These are phyloP conservation scores for Colletotrichum sp. DNA, from an alignment of 2,329 filamentous ascomycete species.

Conservation along the genomic window DNA sequence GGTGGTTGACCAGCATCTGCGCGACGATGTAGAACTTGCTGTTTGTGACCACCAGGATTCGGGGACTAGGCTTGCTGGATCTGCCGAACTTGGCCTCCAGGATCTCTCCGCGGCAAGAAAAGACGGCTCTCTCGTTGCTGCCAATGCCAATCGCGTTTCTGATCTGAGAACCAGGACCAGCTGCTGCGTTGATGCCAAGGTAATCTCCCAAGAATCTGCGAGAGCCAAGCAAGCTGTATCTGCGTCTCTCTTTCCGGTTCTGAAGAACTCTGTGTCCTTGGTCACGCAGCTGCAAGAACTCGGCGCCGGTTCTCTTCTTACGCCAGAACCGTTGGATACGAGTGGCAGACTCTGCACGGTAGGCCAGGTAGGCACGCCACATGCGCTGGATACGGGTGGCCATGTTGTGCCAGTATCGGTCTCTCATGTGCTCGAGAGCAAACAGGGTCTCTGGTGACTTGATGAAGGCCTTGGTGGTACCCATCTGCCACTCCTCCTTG, in stretches of 20 bases:
- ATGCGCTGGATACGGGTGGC: slow-evolving; percentile 95
- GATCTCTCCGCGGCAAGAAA: slow-evolving; percentile 90
- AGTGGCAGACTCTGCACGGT: slow-evolving; percentile 89
- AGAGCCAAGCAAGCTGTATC: slow-evolving; percentile 90
- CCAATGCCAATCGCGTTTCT: slow-evolving; percentile 75
- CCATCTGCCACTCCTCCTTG: slow-evolving; percentile 94
- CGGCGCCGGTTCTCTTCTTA: slow-evolving; percentile 87
- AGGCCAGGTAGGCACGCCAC: slow-evolving; percentile 95
- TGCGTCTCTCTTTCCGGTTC: slow-evolving; percentile 86
- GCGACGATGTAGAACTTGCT: slow-evolving; percentile 89
- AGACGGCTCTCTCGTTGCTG: slow-evolving; percentile 77
- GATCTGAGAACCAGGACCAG: slow-evolving; percentile 81
- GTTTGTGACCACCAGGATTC: slow-evolving; percentile 83
- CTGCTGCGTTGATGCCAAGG: slow-evolving; percentile 81
- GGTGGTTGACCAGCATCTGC: slow-evolving; percentile 81
- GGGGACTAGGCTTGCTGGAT: slow-evolving; percentile 90
- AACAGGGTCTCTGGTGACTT: slow-evolving; percentile 98
- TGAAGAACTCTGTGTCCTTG: slow-evolving; percentile 83
- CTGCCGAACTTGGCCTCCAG: slow-evolving; percentile 95
- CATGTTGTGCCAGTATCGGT: slow-evolving; percentile 99
- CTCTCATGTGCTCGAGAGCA: slow-evolving; percentile 95
- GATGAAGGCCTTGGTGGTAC: slow-evolving; percentile 96
- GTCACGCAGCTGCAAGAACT: slow-evolving; percentile 87
- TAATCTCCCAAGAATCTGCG: slow-evolving; percentile 96
- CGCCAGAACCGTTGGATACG: slow-evolving; percentile 96